Evolutionary conservation across 2,329 filamentous ascomycete species (phyloP).

Genomic region (Onygenales sp.): DNA sequence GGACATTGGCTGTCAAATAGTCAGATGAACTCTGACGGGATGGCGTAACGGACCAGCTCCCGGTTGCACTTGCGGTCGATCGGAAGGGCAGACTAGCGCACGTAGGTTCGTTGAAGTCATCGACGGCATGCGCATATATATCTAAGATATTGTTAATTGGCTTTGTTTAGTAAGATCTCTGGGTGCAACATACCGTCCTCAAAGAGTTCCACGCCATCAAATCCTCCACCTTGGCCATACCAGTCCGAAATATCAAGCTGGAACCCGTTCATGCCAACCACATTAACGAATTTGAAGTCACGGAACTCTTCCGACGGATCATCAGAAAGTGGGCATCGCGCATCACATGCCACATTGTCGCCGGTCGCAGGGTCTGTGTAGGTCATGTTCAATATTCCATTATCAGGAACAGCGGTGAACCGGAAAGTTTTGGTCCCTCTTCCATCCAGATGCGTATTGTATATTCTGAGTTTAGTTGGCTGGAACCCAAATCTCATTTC

Average conservation of each 20-base stretch:
- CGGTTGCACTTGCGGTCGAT: constrained; percentile 60
- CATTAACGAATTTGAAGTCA: constrained; percentile 86
- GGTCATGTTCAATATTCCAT: constrained; percentile 93
- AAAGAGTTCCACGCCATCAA: constrained; percentile 79
- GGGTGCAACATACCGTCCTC: constrained; percentile 49
- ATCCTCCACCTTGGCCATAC: constrained; percentile 76
- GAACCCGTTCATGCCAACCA: constrained; percentile 79
- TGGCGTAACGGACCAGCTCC: constrained; percentile 62
- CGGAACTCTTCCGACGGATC: constrained; percentile 60
- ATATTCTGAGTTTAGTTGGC: constrained; percentile 77
- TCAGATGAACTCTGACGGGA: constrained; percentile 58
- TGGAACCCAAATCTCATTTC: constrained; percentile 73
- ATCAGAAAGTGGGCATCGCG: constrained; percentile 72
- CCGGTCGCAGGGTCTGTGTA: constrained; percentile 68
- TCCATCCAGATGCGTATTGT: constrained; percentile 76
- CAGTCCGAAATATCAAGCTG: constrained; percentile 76
- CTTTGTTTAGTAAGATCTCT: neutral
- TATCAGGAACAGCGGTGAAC: constrained; percentile 73
- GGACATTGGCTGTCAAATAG: constrained; percentile 64
- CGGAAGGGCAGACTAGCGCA: constrained; percentile 58
- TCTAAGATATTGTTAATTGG: constrained; percentile 33
- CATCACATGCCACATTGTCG: constrained; percentile 62
- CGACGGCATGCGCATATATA: constrained; percentile 75
- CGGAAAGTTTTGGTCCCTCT: constrained; percentile 83
- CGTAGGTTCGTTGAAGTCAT: constrained; percentile 77